These are phyloP conservation scores for Bacidia gigantensis DNA, from an alignment of 495 filamentous ascomycete genomes.

Conservation along the genomic window DNA sequence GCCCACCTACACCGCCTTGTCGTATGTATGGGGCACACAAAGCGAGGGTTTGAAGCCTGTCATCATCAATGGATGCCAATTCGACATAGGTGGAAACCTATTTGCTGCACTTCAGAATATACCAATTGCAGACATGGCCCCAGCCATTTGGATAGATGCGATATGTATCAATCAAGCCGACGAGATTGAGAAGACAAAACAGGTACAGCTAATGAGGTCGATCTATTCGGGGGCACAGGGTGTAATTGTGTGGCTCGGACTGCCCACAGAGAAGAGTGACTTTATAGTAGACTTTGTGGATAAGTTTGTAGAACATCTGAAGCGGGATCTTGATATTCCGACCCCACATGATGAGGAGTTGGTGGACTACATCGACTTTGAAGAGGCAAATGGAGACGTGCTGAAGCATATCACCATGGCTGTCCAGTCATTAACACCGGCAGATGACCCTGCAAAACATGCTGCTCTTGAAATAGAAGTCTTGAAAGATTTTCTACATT, in stretches of 20 bases:
- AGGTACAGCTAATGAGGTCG: slow-evolving; percentile 24
- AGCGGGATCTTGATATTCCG: background rate
- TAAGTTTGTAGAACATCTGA: background rate
- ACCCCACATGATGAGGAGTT: background rate
- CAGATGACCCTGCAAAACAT: too few relatives aligned
- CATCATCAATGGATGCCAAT: slow-evolving; percentile 1
- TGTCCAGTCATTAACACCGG: too few relatives aligned
- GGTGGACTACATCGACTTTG: background rate
- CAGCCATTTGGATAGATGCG: slow-evolving; percentile 18
- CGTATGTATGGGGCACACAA: slow-evolving; percentile 3
- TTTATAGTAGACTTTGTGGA: background rate
- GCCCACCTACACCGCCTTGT: slow-evolving; percentile 1
- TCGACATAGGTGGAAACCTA: background rate
- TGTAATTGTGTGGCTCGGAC: slow-evolving; percentile 27
- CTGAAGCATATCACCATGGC: too few relatives aligned
- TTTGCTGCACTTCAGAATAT: background rate
- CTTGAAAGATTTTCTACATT: background rate
- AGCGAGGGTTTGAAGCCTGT: background rate
- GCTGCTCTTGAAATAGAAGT: too few relatives aligned
- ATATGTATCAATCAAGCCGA: slow-evolving; percentile 30
- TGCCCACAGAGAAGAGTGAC: background rate
- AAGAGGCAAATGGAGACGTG: background rate
- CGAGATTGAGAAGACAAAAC: slow-evolving; percentile 19
- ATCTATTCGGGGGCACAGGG: slow-evolving; percentile 21
- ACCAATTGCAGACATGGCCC: background rate